Evolutionary conservation across 116 monocot genomes (phyloP), one percentile per base, ranked within the genome.

Genomic region (Phalaenopsis hybrid): DNA sequence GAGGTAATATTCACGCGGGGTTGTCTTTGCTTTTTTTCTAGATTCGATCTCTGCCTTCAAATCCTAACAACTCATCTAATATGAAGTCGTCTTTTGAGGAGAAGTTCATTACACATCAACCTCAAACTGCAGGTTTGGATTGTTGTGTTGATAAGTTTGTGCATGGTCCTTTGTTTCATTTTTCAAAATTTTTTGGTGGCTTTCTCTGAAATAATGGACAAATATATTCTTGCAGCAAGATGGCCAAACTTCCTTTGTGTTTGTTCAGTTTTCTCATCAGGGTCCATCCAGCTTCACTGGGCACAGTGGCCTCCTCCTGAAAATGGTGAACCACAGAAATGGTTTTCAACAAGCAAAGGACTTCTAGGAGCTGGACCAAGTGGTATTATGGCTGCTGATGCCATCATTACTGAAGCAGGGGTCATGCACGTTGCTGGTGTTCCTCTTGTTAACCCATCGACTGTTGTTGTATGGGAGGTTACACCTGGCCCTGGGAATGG

Each of bases 351-450:
- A 34, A 99, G 93, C 87, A 99, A 99, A 89, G 99, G 94, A 16
- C 85, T 99, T n/a, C 74, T 99, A 51, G 99, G 99, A 74, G 99
- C 95, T 76, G 99, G 99, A 5, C 99, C 99, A 49, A 99, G 99
- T 86, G 99, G 99, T 43, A 99, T 99, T 80, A 99, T 95, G 95
- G 99, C 95, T 77, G 99, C 99, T 79, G 99, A 99, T 94, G 99
- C 93, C 78, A 95, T 95, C 78, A 91, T 99, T 78, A 99, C 99
- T 70, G 99, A 99, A 86, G 84, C 94, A 51, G 99, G 99, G 25
- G 78, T 83, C 57, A 82, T 99, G 91, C 99, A 92, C 89, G 95
- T 99, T 74, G 99, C 99, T 84, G 99, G 99, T 61, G 99, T 99
- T 44, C 99, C 99, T 33, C 88, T 99, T 78, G 99, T 99, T 12